Evolutionary conservation across 2,329 filamentous ascomycete genomes (phyloP), one percentile per base, ranked within the genome.

Genomic region (Botrytis porri): DNA sequence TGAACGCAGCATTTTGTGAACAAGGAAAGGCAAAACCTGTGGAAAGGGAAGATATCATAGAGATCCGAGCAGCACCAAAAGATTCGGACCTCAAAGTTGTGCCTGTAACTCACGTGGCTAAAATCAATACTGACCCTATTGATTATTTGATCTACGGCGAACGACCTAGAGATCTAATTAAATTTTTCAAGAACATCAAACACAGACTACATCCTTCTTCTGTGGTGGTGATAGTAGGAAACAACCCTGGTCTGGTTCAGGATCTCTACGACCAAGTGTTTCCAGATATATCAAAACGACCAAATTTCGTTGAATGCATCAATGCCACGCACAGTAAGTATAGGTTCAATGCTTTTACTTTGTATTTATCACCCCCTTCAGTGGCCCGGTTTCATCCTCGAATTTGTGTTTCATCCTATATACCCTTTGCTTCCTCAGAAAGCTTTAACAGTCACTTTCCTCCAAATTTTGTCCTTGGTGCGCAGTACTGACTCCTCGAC

Each of bases 101-200:
- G 35, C 45, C 64, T 57, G 7, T 67, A 10, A 32, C 35, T 41
- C 35, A 67, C 16, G 16, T 57, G 35, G 35, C 32, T 25, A 39
- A 54, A 67, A 67, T 57, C 25, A 57, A 67, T 29, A 67, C 48
- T 32, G 48, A 67, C 10, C 45, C 64, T 57, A 67, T 67, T 57
- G 45, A 67, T 32, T 12, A 57, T 22, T 57, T 67, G n/a, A 67
- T 67, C 64, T 67, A 57, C 25, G 64, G 22, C 18, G 45, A 67
- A 54, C 45, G 64, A 25, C 35, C 64, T 16, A 39, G 35, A 37
- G 18, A 57, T 32, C 3, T 67, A 20, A 57, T 67, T 8, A 22
- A 16, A 29, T 67, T 67, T 67, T 67, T 67, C 48, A 67, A 20
- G 5, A 67, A 67, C 7, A 67, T 67, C n/a, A 67, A 41, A 67